Evolutionary conservation across 495 filamentous ascomycete species (phyloP).

Genomic region (Penicillium riverlandense): DNA sequence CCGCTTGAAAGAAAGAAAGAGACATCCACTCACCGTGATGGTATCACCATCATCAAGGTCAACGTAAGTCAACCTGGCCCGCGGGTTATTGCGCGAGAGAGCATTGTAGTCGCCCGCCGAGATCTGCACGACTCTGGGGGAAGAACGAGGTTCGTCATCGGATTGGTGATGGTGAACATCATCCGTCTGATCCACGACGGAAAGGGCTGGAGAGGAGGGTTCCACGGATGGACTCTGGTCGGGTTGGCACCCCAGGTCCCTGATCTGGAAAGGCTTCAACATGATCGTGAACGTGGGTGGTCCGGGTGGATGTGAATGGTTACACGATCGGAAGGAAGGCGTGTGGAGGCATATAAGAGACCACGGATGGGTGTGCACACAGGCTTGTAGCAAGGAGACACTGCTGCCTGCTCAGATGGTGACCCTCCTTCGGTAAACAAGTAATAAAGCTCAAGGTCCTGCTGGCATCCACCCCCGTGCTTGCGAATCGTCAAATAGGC

Average conservation of each 20-base stretch:
- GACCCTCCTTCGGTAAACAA: too few relatives aligned
- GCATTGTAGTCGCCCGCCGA: slow-evolving; percentile 42
- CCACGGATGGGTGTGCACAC: too few relatives aligned
- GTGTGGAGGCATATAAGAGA: too few relatives aligned
- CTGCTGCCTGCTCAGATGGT: too few relatives aligned
- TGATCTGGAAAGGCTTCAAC: slow-evolving; percentile 40
- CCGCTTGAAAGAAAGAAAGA: not conserved
- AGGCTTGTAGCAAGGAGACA: too few relatives aligned
- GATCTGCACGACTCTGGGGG: slow-evolving; percentile 27
- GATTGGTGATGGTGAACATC: too few relatives aligned
- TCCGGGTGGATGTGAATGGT: not conserved
- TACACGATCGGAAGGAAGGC: not conserved
- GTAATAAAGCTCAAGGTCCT: too few relatives aligned
- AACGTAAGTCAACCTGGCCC: slow-evolving; percentile 42
- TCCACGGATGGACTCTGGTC: too few relatives aligned
- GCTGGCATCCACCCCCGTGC: too few relatives aligned
- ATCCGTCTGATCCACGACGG: too few relatives aligned
- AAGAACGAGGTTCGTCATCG: not conserved
- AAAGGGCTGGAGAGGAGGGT: too few relatives aligned
- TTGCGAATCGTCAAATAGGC: too few relatives aligned
- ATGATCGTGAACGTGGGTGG: slow-evolving; percentile 5
- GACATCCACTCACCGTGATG: slow-evolving; percentile 38
- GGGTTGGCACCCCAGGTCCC: slow-evolving; percentile 12
- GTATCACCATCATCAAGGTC: slow-evolving; percentile 45
- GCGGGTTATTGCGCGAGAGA: slow-evolving; percentile 39